Base-by-base conservation (phyloP, 2,329 filamentous ascomycete genomes). In the Amesomyces nigricolor region DNA sequence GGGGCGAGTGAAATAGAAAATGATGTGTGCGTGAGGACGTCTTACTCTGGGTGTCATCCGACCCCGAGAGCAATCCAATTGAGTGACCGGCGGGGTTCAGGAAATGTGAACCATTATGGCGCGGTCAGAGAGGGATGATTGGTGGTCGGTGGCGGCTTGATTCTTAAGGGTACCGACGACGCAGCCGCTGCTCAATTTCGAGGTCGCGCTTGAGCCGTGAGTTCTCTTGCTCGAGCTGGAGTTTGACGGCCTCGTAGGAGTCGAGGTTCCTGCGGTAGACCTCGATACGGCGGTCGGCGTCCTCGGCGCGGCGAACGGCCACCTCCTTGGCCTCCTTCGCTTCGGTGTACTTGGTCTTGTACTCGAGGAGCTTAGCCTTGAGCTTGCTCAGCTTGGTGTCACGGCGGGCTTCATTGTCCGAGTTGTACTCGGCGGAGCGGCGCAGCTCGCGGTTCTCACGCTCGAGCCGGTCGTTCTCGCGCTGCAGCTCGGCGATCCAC, bases 391-490 rank as follows among this genome's bases (percentile, higher is more conserved):
- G 72, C 48, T 77, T 73, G 51, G 64, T 67, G 57, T 72, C 68
- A 4, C 75, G 65, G 37, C 65, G 68, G 47, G 63, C 61, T 2
- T 68, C 64, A 50, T 63, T 58, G 17, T 67, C 67, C n/a, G 67
- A 62, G 1, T 63, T 62, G 29, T 62, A 67, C 29, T 74, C 71
- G 38, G 71, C 58, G 6, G 68, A 66, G n/a, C 67, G 68, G 11
- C 73, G 70, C 5, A 78, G 67, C 7, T 67, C 64, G 14, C 67
- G 64, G 59, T 76, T 76, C 32, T 76, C 72, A 14, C 67, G 66
- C 2, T 63, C 59, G 4, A 77, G 69, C 9, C 64, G 59, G 35
- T 62, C 64, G 51, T 74, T 66, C 55, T 73, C 68, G n/a, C 63
- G 64, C 56, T 72, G 67, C 1, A 76, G 68, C 40, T 71, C 63